These are phyloP conservation scores for Sordariomycetes sp. DNA, from an alignment of 2,329 filamentous ascomycete genomes.

Conservation along the genomic window DNA sequence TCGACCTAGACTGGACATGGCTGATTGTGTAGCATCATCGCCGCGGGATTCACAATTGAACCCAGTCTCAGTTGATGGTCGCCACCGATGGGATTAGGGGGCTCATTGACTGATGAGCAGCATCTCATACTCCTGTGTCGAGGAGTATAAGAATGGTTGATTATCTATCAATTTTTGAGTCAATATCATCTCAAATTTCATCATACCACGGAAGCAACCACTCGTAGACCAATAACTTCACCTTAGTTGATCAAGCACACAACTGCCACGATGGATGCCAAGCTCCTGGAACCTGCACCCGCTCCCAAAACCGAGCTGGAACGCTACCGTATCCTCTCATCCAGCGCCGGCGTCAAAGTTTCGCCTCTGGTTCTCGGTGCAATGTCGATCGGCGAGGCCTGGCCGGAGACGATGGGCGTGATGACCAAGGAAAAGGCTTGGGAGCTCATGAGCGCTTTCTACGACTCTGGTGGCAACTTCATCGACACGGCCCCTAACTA, in stretches of 20 bases:
- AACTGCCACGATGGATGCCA: not conserved
- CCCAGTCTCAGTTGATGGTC: no score
- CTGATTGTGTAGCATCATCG: no score
- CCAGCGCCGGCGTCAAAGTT: conserved; percentile 34
- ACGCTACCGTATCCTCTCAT: not conserved
- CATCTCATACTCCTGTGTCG: no score
- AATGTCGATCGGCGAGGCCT: conserved; percentile 34
- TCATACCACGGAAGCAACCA: no score
- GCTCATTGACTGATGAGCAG: no score
- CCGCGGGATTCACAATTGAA: no score
- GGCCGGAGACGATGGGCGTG: conserved; percentile 31
- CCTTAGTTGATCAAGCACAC: not conserved
- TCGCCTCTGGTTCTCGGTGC: conserved; percentile 33
- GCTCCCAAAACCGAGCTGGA: not conserved
- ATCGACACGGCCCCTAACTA: conserved; percentile 47
- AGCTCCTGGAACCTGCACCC: not conserved
- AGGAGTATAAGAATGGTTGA: no score
- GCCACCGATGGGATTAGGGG: no score
- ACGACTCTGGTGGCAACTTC: conserved; percentile 48
- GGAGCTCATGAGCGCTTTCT: conserved; percentile 45
- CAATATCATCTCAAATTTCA: no score
- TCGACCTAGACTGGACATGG: no score
- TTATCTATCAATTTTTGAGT: no score
- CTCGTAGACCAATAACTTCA: no score
- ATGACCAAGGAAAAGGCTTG: conserved; percentile 44